Evolutionary conservation across 768 basidiomycete species (phyloP), one percentile per base, ranked within the genome.

Genomic region (Serpula lacrymans): DNA sequence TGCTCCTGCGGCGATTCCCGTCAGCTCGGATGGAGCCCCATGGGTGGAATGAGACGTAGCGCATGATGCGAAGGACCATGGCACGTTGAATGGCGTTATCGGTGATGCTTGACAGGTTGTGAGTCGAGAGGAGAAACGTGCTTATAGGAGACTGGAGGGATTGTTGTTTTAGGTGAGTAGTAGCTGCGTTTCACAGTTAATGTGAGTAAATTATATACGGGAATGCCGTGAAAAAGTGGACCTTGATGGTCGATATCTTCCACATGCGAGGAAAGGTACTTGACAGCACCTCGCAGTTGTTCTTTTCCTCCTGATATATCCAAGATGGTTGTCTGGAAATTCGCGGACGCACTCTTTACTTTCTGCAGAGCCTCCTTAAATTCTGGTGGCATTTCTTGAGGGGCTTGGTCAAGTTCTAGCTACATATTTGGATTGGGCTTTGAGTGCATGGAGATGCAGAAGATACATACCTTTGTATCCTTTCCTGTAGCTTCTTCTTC

Each of bases 21-120:
- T 88, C 80, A 2, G 88, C 76, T 6, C 67, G 72, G 13, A 72
- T 52, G 34, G 78, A 78, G 4, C 89, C 89, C 89, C 89, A 92
- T 2, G 86, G 82, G 27, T 75, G 67, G 32, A 78, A 81, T 1
- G 88, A 90, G 29, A 80, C 64, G 51, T 80, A 84, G 11, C 87
- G 85, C 37, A 88, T 63, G 21, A 82, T 65, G 23, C 79, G 74
- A 30, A 74, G 59, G 45, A 80, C 54, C 31, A 81, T 52, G 2
- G 71, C 69, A 31, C 51, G 55, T 37, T 62, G 68, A 13, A 75
- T 39, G 3, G 49, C 43, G 1, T 59, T 57, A 28, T 72, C 62
- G 1, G 53, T 43, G 34, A 75, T 60, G 1, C 53, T 39, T 25
- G 53, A 35, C 0, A 80, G 52, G 2, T 57, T 48, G 7, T 52